Evolutionary conservation across 176 grass and related monocot genomes (phyloP).

Genomic region (Carex cristatella): DNA sequence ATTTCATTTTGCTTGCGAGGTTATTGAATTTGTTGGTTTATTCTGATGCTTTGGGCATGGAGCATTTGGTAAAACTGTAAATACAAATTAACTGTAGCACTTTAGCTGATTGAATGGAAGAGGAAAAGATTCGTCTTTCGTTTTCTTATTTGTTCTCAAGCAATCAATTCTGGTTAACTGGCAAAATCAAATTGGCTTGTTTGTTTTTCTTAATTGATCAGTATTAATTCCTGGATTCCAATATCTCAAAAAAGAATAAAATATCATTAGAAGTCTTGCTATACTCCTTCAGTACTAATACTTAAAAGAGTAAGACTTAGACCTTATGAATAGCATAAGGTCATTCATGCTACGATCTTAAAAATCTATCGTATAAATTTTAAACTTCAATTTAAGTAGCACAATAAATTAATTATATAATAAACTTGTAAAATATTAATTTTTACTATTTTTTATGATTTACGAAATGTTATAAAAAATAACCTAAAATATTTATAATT

Average conservation of each 20-base stretch:
- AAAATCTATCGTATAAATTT: no score
- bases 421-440: no score
- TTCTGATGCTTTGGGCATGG: not conserved
- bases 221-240: not conserved
- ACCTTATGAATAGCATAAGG: no score
- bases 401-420: no score
- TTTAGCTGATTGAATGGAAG: not conserved
- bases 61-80: not conserved
- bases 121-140: not conserved
- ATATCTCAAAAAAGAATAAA: not conserved
- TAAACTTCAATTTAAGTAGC: no score
- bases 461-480: no score
- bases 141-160: not conserved
- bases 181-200: not conserved
- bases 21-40: conserved; percentile 5
- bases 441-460: no score
- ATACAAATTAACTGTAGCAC: not conserved
- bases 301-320: no score
- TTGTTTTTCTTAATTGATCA: not conserved
- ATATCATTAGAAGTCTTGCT: not conserved
- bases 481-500: no score
- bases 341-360: no score
- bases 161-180: not conserved
- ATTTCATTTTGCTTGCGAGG: not conserved
- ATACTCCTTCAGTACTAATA: not conserved